phyloP scores from a whole-genome alignment of 1,284 basidiomycete species.

The Hymenochaete sp. region DNA sequence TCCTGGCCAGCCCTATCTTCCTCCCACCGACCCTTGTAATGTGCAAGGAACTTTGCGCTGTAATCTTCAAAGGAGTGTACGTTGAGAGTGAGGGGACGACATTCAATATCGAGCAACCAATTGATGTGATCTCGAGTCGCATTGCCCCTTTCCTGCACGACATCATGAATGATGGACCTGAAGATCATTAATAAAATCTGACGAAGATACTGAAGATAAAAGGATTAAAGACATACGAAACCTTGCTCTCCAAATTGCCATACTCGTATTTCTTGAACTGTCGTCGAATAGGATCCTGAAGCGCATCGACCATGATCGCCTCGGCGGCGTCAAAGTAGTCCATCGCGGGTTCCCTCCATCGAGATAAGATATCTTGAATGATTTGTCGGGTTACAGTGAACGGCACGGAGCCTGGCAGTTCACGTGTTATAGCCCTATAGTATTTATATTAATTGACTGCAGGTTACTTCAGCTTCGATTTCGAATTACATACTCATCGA shows the following conservation, averaged over 20 bases:
- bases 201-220: neutral
- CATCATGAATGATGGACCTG: conserved; percentile 41
- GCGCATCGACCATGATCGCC: conserved; percentile 30
- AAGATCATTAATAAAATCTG: neutral
- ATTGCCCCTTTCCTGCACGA: conserved; percentile 37
- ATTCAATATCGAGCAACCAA: conserved; percentile 50
- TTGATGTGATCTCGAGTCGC: conserved; percentile 34
- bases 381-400: conserved; percentile 48
- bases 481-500: too few relatives aligned
- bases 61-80: conserved; percentile 50
- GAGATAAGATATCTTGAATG: conserved; percentile 36
- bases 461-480: too few relatives aligned
- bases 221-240: conserved; percentile 39
- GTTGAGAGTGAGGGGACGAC: conserved; percentile 48
- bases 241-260: conserved; percentile 41
- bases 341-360: conserved; percentile 44
- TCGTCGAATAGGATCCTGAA: conserved; percentile 33
- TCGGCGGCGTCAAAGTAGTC: conserved; percentile 40
- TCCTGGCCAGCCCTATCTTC: conserved; percentile 25
- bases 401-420: conserved; percentile 57
- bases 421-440: conserved; percentile 52
- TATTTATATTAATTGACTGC: too few relatives aligned
- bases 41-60: conserved; percentile 43
- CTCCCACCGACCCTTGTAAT: conserved; percentile 38
- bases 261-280: conserved; percentile 49